Conservation (phyloP, 179 eudicot genomes). For the Heliamphora pulchella region DNA sequence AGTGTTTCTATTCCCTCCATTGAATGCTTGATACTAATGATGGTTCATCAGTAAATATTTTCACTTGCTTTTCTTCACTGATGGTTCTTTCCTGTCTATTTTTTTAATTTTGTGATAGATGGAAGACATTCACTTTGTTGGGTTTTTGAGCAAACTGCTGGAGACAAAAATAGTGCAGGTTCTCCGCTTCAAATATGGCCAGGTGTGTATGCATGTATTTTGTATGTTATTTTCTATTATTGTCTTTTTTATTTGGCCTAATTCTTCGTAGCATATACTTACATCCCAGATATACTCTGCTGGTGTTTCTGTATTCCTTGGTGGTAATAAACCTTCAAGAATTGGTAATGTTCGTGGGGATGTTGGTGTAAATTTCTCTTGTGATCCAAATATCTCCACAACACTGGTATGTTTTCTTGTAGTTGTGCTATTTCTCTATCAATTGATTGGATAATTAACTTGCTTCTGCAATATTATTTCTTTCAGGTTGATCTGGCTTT, state of each 20-base stretch:
- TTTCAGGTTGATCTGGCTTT: conserved; percentile 71
- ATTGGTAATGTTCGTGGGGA: conserved; percentile 73
- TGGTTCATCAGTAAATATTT: background rate
- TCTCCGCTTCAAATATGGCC: conserved; percentile 87
- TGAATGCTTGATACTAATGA: background rate
- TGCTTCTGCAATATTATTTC: background rate
- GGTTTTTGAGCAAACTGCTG: conserved; percentile 78
- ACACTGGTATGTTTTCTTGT: conserved; percentile 42
- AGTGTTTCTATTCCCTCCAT: conserved; percentile 9
- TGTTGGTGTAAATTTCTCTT: conserved; percentile 75
- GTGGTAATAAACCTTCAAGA: conserved; percentile 89
- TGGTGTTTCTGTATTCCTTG: conserved; percentile 78
- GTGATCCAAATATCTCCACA: conserved; percentile 72
- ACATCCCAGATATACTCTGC: conserved; percentile 70
- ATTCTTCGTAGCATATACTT: conserved; percentile 22
- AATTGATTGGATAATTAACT: background rate
- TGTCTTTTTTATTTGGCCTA: conserved; percentile 3
- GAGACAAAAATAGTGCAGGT: conserved; percentile 83
- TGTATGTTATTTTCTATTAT: conserved; percentile 1
- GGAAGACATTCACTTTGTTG: conserved; percentile 76
- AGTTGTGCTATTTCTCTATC: background rate
- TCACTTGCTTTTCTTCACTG: background rate
- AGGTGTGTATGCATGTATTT: conserved; percentile 38
- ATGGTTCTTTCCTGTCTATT: background rate
- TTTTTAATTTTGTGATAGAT: conserved; percentile 31